Percentiles rank a stretch among this genome's conserved stretches.
These are phyloP conservation scores for Globisporangium polare DNA, from an alignment of 352 stramenopile species.

Conservation along the genomic window DNA sequence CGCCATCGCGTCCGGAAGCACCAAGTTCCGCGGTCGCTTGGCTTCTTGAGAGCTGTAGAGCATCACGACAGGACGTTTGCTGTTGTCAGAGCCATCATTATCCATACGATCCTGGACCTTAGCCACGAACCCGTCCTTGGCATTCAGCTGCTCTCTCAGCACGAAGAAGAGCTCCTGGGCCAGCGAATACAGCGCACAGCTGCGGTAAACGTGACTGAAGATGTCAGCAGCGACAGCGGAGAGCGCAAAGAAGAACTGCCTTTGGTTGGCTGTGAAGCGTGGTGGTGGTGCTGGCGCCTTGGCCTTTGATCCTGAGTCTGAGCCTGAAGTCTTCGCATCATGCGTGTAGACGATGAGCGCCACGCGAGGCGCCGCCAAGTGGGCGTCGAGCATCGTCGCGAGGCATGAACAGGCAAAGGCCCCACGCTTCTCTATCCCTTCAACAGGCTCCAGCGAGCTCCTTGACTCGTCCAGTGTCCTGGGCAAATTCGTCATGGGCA, in stretches of 20 bases:
- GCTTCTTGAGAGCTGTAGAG: conserved; percentile 26
- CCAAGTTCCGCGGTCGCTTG: conserved; percentile 20
- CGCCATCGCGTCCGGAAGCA: conserved; percentile 25
- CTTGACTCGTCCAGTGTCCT: conserved; percentile 56
- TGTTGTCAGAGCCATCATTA: background rate
- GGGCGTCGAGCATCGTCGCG: conserved; percentile 54
- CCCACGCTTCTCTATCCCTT: conserved; percentile 55
- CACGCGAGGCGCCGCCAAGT: conserved; percentile 21
- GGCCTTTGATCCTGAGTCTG: background rate
- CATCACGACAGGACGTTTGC: conserved; percentile 4
- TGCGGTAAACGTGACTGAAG: conserved; percentile 48
- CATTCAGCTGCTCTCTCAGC: conserved; percentile 37
- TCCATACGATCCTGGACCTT: conserved; percentile 14
- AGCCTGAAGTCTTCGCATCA: conserved; percentile 17
- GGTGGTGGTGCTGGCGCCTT: conserved; percentile 2
- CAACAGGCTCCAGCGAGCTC: conserved; percentile 27
- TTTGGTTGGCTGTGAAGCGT: conserved; percentile 48
- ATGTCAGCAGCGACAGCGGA: conserved; percentile 43
- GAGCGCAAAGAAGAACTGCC: conserved; percentile 53
- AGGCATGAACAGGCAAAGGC: conserved; percentile 51
- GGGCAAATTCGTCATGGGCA: conserved; percentile 78
- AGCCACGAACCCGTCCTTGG: conserved; percentile 42
- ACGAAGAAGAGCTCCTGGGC: conserved; percentile 35
- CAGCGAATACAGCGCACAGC: conserved; percentile 52
- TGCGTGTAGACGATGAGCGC: conserved; percentile 63